phyloP scores from a whole-genome alignment of 805 yeast genomes.

The Jamesozyma piceae region DNA sequence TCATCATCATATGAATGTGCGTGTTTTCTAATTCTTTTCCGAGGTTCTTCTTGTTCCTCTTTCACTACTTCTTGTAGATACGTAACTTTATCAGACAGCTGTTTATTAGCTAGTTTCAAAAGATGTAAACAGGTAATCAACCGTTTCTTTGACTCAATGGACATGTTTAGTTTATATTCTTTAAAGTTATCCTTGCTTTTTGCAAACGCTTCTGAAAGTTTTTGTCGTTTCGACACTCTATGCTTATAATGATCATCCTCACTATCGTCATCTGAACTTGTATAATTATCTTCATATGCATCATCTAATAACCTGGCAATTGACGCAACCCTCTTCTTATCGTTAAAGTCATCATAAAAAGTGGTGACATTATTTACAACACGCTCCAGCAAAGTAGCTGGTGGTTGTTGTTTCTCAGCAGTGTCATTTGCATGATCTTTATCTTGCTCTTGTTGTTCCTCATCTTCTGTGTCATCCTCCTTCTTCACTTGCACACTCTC shows the following conservation, averaged over 20 bases:
- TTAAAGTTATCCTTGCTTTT: slow-evolving; percentile 31
- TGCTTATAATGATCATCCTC: slow-evolving; percentile 7
- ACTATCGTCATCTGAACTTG: slow-evolving; percentile 15
- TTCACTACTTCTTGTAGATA: slow-evolving; percentile 50
- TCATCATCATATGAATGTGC: background rate
- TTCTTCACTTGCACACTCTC: background rate
- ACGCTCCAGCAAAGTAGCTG: slow-evolving; percentile 10
- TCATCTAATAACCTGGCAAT: slow-evolving; percentile 34
- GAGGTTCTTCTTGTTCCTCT: slow-evolving; percentile 31
- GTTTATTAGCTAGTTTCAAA: slow-evolving; percentile 70
- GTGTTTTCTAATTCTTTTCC: slow-evolving; percentile 10
- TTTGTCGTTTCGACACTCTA: slow-evolving; percentile 26
- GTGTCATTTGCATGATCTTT: background rate
- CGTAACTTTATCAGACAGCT: slow-evolving; percentile 57
- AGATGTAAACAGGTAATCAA: slow-evolving; percentile 72
- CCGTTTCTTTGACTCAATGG: slow-evolving; percentile 66
- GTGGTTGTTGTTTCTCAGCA: background rate
- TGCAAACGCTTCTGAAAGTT: slow-evolving; percentile 31
- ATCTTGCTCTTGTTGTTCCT: background rate
- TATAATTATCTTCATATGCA: slow-evolving; percentile 30
- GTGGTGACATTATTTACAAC: slow-evolving; percentile 41
- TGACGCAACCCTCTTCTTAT: slow-evolving; percentile 33
- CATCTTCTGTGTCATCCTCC: background rate
- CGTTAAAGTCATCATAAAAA: slow-evolving; percentile 34
- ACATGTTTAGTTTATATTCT: slow-evolving; percentile 33